phyloP scores from a whole-genome alignment of 805 yeast genomes.

The Kodamaea neixiangensis region DNA sequence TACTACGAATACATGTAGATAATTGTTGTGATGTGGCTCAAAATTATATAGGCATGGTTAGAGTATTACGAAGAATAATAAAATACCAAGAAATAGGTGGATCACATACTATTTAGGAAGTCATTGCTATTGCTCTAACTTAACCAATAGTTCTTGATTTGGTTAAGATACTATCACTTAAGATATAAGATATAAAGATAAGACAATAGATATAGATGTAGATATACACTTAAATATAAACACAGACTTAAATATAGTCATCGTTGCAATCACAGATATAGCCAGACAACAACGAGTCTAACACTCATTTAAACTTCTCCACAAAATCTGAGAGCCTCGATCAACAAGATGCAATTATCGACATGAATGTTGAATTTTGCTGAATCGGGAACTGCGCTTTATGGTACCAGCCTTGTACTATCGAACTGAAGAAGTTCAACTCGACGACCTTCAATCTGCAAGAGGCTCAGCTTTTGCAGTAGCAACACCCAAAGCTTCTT shows the following conservation, averaged over 20 bases:
- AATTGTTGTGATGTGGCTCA: too few species aligned
- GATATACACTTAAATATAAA: too few species aligned
- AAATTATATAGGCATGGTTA: too few species aligned
- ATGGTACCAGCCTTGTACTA: too few species aligned
- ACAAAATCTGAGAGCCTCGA: not conserved
- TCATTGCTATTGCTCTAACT: too few species aligned
- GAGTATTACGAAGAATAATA: not conserved
- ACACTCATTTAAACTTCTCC: not conserved
- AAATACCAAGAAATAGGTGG: not conserved
- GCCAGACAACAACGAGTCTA: not conserved
- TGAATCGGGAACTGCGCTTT: not conserved
- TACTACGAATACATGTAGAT: too few species aligned
- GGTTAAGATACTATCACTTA: too few species aligned
- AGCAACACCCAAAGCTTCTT: not conserved
- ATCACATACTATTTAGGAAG: not conserved
- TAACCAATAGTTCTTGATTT: too few species aligned
- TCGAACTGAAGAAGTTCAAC: too few species aligned
- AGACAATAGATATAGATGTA: too few species aligned
- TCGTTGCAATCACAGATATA: not conserved
- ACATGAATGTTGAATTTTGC: not conserved
- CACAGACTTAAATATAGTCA: too few species aligned
- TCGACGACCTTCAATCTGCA: not conserved
- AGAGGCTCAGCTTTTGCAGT: not conserved
- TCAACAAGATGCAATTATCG: not conserved
- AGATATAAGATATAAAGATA: too few species aligned